Evolutionary conservation across 1,284 basidiomycete species (phyloP).

Genomic region (Boletus semigastroideus): DNA sequence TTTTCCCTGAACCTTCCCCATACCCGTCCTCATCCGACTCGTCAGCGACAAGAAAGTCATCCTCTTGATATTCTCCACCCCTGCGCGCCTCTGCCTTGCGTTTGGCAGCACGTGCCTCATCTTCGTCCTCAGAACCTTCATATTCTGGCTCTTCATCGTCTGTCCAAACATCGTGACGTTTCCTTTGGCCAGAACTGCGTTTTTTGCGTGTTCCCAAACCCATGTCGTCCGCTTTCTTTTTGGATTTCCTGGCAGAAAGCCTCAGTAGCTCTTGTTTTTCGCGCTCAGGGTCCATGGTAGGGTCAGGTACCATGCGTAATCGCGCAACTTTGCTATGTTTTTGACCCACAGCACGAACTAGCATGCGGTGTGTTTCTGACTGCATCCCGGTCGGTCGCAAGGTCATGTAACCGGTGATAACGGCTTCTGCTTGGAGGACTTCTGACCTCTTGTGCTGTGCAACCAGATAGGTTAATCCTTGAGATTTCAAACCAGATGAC

Average conservation of each 20-base stretch:
- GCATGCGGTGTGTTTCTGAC: constrained; percentile 84
- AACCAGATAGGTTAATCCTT: constrained; percentile 84
- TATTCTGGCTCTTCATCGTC: constrained; percentile 62
- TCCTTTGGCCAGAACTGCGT: constrained; percentile 49
- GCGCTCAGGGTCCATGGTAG: constrained; percentile 68
- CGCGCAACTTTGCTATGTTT: constrained; percentile 80
- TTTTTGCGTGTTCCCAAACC: constrained; percentile 46
- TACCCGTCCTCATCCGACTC: constrained; percentile 65
- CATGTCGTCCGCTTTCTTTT: constrained; percentile 48
- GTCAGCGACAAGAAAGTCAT: constrained; percentile 80
- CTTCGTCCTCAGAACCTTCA: constrained; percentile 49
- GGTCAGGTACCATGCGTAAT: constrained; percentile 73
- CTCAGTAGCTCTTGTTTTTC: constrained; percentile 71
- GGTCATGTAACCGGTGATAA: constrained; percentile 81
- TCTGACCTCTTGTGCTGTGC: constrained; percentile 87
- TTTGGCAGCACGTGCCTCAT: constrained; percentile 40
- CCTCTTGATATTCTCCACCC: constrained; percentile 70
- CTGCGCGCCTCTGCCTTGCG: constrained; percentile 44
- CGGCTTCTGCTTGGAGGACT: constrained; percentile 81
- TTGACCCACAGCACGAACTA: constrained; percentile 84
- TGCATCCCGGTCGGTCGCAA: constrained; percentile 88
- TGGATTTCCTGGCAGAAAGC: constrained; percentile 61
- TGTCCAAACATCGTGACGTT: constrained; percentile 54
- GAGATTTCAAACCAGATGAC: constrained; percentile 41
- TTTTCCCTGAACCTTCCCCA: constrained; percentile 35